Conservation (phyloP, 139 green algal species). For the Edaphochlamys debaryana region DNA sequence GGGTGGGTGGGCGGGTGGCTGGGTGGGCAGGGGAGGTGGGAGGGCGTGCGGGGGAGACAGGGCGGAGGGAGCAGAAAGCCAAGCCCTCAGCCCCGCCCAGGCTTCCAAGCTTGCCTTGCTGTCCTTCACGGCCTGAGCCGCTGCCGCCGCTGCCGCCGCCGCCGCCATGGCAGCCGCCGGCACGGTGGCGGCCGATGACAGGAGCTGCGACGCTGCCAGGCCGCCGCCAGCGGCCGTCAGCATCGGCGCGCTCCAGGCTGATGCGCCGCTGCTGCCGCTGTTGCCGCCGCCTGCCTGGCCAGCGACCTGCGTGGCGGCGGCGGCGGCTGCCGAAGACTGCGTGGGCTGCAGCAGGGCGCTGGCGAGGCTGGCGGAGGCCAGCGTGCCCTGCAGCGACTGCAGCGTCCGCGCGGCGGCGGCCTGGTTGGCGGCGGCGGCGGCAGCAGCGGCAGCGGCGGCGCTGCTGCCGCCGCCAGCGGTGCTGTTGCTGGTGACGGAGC, state of each 20-base stretch:
- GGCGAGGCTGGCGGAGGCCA: constrained; percentile 37
- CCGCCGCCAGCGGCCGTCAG: neutral
- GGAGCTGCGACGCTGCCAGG: neutral
- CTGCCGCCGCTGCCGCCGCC: neutral
- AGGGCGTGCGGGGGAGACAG: neutral
- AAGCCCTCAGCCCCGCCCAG: no score
- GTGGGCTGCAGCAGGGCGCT: constrained; percentile 9
- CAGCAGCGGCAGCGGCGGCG: neutral
- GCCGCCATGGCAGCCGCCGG: neutral
- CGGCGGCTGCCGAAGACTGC: neutral
- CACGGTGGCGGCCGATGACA: neutral
- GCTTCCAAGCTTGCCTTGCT: no score
- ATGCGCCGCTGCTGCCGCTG: neutral
- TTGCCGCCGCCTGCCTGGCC: neutral
- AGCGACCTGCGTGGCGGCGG: neutral
- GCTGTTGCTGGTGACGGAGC: neutral
- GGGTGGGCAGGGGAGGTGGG: neutral
- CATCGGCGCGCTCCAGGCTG: constrained; percentile 12
- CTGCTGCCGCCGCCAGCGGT: neutral
- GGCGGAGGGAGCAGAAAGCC: no score
- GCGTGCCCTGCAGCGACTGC: constrained; percentile 29
- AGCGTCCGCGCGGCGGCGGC: neutral
- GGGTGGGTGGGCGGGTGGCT: neutral
- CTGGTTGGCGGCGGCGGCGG: neutral
- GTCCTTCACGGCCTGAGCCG: neutral